Conservation (phyloP, 2,329 filamentous ascomycete genomes). For the Aspergillus pseudoviridinutans region DNA sequence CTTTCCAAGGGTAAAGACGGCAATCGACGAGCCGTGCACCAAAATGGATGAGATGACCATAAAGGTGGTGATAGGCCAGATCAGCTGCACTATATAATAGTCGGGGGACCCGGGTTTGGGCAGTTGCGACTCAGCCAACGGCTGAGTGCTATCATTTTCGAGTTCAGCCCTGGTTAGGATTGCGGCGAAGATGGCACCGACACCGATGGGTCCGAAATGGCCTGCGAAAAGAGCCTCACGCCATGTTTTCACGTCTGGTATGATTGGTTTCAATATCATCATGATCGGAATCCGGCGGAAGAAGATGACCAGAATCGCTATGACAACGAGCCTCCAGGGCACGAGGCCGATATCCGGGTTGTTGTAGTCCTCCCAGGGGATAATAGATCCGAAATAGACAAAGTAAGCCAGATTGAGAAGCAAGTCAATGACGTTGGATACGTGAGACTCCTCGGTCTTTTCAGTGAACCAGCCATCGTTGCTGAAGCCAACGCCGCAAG, state of each 20-base stretch:
- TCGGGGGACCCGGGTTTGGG: slow-evolving; percentile 51
- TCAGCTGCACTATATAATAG: slow-evolving; percentile 72
- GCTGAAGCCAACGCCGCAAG: slow-evolving; percentile 95
- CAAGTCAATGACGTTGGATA: slow-evolving; percentile 98
- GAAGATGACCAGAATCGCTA: slow-evolving; percentile 88
- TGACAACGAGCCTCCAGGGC: slow-evolving; percentile 88
- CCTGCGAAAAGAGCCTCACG: slow-evolving; percentile 94
- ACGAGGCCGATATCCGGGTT: slow-evolving; percentile 65
- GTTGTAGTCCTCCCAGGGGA: slow-evolving; percentile 93
- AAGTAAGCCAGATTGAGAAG: slow-evolving; percentile 97
- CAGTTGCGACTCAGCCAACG: slow-evolving; percentile 60
- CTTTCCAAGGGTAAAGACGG: slow-evolving; percentile 95
- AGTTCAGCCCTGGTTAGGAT: slow-evolving; percentile 91
- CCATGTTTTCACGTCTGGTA: slow-evolving; percentile 98
- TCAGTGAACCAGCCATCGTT: slow-evolving; percentile 99
- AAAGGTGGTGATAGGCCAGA: slow-evolving; percentile 95
- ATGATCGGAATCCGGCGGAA: slow-evolving; percentile 96
- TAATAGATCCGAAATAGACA: slow-evolving; percentile 94
- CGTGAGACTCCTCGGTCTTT: slow-evolving; percentile 96
- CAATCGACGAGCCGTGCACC: slow-evolving; percentile 95
- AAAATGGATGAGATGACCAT: slow-evolving; percentile 91
- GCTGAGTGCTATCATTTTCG: slow-evolving; percentile 71
- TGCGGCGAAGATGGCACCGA: slow-evolving; percentile 92
- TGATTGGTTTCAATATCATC: slow-evolving; percentile 83
- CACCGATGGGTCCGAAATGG: slow-evolving; percentile 95